These are phyloP conservation scores for Thinopyrum elongatum DNA, from an alignment of 176 grass and related monocot species.

Conservation along the genomic window DNA sequence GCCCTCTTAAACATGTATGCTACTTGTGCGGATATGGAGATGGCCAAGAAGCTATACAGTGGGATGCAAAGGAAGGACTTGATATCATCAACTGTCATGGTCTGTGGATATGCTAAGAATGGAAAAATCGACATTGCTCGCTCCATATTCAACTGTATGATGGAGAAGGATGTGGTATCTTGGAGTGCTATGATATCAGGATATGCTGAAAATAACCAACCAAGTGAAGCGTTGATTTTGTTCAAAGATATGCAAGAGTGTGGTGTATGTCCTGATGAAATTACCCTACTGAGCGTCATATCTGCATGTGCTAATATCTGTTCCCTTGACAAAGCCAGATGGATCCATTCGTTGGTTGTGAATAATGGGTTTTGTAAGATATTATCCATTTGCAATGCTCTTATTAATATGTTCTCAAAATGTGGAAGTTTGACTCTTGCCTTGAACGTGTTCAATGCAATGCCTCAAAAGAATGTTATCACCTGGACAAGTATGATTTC, in stretches of 20 bases:
- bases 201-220: constrained; percentile 59
- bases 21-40: constrained; percentile 55
- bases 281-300: constrained; percentile 75
- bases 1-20: constrained; percentile 75
- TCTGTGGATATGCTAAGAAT: constrained; percentile 76
- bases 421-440: constrained; percentile 72
- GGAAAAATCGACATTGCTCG: constrained; percentile 55
- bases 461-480: constrained; percentile 70
- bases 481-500: constrained; percentile 92
- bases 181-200: constrained; percentile 94
- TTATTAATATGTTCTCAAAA: constrained; percentile 95
- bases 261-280: constrained; percentile 52
- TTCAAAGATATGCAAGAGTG: constrained; percentile 63
- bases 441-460: constrained; percentile 59
- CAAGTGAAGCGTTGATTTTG: constrained; percentile 59
- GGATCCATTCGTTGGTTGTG: constrained; percentile 49
- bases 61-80: constrained; percentile 44
- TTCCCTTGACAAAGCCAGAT: constrained; percentile 68
- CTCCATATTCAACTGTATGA: constrained; percentile 74
- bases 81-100: constrained; percentile 66
- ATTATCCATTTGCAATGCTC: constrained; percentile 70
- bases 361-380: constrained; percentile 48
- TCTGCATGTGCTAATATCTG: constrained; percentile 74
- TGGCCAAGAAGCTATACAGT: constrained; percentile 62
- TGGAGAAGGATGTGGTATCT: constrained; percentile 68